A percentile compares a stretch with the other conserved stretches of the same genome.
Conservation (phyloP, 2,329 filamentous ascomycete genomes). For the Beauveria rudraprayagi region DNA sequence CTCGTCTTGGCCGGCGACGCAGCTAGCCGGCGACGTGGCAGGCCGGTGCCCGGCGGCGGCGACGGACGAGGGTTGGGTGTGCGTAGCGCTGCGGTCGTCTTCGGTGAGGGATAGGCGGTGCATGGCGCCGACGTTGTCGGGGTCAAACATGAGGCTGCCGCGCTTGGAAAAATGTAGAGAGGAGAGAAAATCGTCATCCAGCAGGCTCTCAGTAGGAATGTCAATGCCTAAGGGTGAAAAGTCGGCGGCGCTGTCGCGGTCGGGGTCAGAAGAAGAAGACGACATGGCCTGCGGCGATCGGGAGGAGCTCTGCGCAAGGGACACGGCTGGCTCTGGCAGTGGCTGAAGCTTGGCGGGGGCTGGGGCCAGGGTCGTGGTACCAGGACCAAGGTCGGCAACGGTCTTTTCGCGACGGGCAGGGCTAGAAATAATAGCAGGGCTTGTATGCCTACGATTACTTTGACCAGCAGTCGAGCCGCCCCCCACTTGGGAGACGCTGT, state of each 20-base stretch:
- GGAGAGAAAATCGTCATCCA: constrained; percentile 51
- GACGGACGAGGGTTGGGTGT: constrained; percentile 7
- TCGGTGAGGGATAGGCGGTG: constrained; percentile 11
- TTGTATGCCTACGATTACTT: background rate
- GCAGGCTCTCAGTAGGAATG: constrained; percentile 48
- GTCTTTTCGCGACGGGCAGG: too few relatives aligned
- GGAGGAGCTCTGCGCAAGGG: constrained; percentile 13
- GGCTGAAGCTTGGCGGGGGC: constrained; percentile 7
- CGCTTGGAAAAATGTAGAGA: constrained; percentile 54
- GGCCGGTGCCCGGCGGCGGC: background rate
- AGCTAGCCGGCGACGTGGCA: constrained; percentile 1
- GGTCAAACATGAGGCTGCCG: constrained; percentile 55
- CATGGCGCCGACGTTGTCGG: constrained; percentile 28
- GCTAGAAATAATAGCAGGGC: background rate
- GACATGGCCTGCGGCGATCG: constrained; percentile 16
- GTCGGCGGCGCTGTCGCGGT: background rate
- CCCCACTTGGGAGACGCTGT: constrained; percentile 1
- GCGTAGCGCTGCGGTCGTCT: constrained; percentile 18
- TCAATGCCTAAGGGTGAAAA: constrained; percentile 38
- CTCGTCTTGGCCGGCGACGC: constrained; percentile 29
- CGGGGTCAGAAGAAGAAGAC: constrained; percentile 21
- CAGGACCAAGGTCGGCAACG: background rate
- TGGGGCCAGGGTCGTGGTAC: constrained; percentile 1
- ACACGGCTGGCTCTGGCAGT: background rate
- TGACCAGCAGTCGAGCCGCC: background rate